phyloP scores from a whole-genome alignment of 768 basidiomycete genomes.

The Cyclocybe aegerita region DNA sequence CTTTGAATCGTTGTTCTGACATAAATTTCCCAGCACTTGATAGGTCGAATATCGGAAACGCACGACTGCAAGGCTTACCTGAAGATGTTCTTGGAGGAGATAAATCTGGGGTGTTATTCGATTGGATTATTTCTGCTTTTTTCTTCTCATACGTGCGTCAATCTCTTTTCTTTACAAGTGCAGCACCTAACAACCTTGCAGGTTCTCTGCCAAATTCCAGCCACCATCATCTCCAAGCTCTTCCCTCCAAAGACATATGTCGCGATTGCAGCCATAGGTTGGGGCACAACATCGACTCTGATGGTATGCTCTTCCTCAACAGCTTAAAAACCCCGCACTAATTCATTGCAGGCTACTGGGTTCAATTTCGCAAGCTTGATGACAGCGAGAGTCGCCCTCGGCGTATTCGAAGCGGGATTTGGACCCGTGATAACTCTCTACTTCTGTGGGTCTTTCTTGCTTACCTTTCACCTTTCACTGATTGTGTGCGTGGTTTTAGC shows the following conservation, averaged over 20 bases:
- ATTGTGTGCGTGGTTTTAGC: constrained; percentile 37
- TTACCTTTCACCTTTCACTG: neutral
- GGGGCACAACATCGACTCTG: constrained; percentile 75
- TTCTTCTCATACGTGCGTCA: constrained; percentile 72
- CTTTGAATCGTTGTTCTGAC: neutral
- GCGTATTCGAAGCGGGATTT: constrained; percentile 77
- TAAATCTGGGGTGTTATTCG: constrained; percentile 65
- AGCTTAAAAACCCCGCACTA: neutral
- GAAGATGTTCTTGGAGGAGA: constrained; percentile 67
- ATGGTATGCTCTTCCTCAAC: constrained; percentile 42
- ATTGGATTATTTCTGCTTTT: constrained; percentile 77
- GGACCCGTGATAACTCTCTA: constrained; percentile 78
- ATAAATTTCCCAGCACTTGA: constrained; percentile 51
- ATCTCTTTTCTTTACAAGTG: constrained; percentile 79
- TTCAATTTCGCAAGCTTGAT: constrained; percentile 63
- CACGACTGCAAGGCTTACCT: constrained; percentile 70
- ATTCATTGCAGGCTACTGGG: constrained; percentile 46
- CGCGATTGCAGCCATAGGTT: constrained; percentile 62
- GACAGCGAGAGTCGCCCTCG: constrained; percentile 59
- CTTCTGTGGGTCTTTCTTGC: constrained; percentile 41
- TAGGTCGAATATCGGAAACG: constrained; percentile 79
- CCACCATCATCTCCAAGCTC: constrained; percentile 63
- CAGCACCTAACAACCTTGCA: constrained; percentile 27
- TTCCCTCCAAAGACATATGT: constrained; percentile 70
- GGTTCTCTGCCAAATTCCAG: constrained; percentile 73